Base-by-base conservation (phyloP, 768 basidiomycete genomes). In the Lactarius trivialis region DNA sequence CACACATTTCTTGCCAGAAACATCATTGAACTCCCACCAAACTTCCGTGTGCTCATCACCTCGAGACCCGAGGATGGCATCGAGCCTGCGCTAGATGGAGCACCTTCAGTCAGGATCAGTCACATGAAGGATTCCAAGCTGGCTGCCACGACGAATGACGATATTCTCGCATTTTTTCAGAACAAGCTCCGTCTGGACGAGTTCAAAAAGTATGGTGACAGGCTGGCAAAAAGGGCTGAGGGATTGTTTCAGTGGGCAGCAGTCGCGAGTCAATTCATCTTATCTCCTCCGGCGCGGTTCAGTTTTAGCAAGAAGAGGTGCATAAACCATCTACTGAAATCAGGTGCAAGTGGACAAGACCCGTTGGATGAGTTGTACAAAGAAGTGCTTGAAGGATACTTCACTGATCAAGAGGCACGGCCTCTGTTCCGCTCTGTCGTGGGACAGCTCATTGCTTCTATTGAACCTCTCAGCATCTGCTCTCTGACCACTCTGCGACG, bases 201-300 rank as follows among this genome's bases (percentile, higher is more conserved):
- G 33, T 24, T 55, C 21, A 17, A 37, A 14, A 12, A 24, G 0
- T 6, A 55, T 26, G 34, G 53, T 4, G 11, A n/a, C 17, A 4
- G 1, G 15, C 34, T 55, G 1, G 49, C 49, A 26, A n/a, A 7
- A 50, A 50, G 9, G 49, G 49, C 49, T 2, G 49, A 50, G 26
- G 49, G 49, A 14, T 9, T 50, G 49, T 43, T 43, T 43, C 41
- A 43, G 37, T 56, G 56, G 56, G 56, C 56, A 0, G 56, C 56
- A 8, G 56, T 41, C 7, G 56, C 56, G 2, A 32, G 21, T 11
- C 26, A 17, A 19, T 56, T 7, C 56, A 56, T 56, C 56, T 3
- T n/a, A 8, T 4, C 15, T 1, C 56, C 56, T 30, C 39, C 17
- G 15, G 56, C 17, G 1, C 8, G 1, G 19, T 43, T 43, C n/a